Base-by-base conservation (phyloP, 176 grass and related monocot genomes). In the Olyra latifolia region DNA sequence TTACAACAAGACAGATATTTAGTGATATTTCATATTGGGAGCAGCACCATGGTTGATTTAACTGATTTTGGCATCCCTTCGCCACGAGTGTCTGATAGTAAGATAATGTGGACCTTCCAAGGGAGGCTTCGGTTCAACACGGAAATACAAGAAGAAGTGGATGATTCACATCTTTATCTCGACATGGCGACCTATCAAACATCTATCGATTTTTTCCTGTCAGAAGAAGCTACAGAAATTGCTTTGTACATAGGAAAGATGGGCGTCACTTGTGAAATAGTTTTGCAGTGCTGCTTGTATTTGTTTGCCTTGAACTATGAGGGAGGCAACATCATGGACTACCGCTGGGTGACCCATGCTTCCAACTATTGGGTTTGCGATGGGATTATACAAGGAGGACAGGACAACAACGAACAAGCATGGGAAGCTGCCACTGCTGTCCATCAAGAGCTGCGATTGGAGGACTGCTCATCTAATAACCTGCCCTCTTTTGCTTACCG, bases 401-500 rank as follows among this genome's bases (percentile, higher is more conserved):
- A 66, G 7, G 3, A 17, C 0, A 9, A 57, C 3, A n/a, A 66
- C 7, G 5, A 40, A 7, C 14, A 24, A 15, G 13, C 71, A 29
- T 83, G 81, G 82, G 50, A 84, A 0, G 1, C 3, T 29, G 44
- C 29, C 7, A 7, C 6, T 43, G 65, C 54, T 62, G 0, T 85
- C 10, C 43, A 61, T 20, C 65, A 71, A 1, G 6, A 78, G 5
- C 9, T 77, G 0, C 4, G 14, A 19, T 0, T 24, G 7, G 74
- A 50, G 10, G 30, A 61, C 4, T 67, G 7, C 11, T 56, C 48
- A 4, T 29, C 6, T 32, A 3, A 12, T 17, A 25, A 0, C 0
- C 0, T 24, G 0, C 13, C 6, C 0, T 0, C 0, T 6, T 30
- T 50, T 46, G 66, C 6, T 22, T 0, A 5, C 5, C 0, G 0